Conservation (phyloP, 768 basidiomycete genomes). For the Nevesoporus exiguus region DNA sequence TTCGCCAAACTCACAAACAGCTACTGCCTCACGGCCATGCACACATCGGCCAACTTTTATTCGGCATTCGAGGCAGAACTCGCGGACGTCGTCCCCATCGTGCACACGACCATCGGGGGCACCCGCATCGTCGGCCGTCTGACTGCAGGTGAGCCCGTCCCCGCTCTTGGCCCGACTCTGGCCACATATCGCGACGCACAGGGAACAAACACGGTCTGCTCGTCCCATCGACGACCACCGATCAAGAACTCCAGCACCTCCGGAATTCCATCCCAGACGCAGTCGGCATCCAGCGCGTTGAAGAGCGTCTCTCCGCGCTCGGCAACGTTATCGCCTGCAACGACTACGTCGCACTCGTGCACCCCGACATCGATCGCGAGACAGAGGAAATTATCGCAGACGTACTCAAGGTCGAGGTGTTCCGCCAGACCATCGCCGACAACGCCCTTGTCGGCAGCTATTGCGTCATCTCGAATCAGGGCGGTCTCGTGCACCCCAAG, state of each 20-base stretch:
- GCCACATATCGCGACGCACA: constrained; percentile 23
- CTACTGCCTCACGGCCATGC: constrained; percentile 92
- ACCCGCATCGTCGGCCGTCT: constrained; percentile 92
- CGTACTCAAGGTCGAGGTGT: constrained; percentile 98
- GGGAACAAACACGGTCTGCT: constrained; percentile 97
- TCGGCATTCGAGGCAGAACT: constrained; percentile 96
- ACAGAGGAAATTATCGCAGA: constrained; percentile 99
- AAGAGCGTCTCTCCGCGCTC: constrained; percentile 94
- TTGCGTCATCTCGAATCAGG: constrained; percentile 93
- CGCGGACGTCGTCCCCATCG: constrained; percentile 89
- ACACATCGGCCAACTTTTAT: constrained; percentile 96
- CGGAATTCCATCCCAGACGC: constrained; percentile 91
- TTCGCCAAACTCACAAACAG: constrained; percentile 97
- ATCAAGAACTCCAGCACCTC: constrained; percentile 97
- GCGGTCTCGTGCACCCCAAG: constrained; percentile 96
- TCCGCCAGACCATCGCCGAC: constrained; percentile 94
- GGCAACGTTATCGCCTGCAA: constrained; percentile 99
- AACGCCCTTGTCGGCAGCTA: constrained; percentile 98
- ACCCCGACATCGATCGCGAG: constrained; percentile 96
- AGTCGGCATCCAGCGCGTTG: constrained; percentile 94
- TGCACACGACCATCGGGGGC: constrained; percentile 93
- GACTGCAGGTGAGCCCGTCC: constrained; percentile 66
- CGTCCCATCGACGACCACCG: constrained; percentile 92
- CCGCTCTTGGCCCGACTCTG: accelerated
- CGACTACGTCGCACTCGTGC: constrained; percentile 97